phyloP scores from a whole-genome alignment of 139 green algal species.

The Edaphochlamys debaryana region DNA sequence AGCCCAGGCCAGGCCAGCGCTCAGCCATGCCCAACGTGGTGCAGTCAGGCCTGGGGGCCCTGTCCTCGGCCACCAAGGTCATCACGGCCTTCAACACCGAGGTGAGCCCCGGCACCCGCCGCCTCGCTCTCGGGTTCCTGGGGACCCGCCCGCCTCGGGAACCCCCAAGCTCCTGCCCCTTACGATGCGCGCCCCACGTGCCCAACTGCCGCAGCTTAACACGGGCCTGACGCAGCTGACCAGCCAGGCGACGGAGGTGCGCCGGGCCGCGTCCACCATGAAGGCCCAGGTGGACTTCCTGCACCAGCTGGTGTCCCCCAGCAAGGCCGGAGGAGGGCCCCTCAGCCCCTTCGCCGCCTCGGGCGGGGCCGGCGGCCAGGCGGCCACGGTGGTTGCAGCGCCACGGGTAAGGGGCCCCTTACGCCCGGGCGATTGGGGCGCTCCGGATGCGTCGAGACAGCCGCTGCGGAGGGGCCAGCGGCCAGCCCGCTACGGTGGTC shows the following conservation, averaged over 20 bases:
- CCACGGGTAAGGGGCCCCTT: too few species aligned
- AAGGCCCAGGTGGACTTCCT: constrained; percentile 15
- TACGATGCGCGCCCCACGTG: too few species aligned
- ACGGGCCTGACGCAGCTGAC: constrained; percentile 24
- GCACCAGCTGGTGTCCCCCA: constrained; percentile 1
- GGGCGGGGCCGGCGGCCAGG: too few species aligned
- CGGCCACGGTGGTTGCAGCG: too few species aligned
- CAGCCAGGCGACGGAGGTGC: constrained; percentile 15
- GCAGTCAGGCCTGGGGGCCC: not conserved
- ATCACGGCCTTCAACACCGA: constrained; percentile 2
- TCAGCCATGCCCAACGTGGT: not conserved
- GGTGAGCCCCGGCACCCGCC: not conserved
- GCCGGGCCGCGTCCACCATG: not conserved
- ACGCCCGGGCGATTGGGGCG: too few species aligned
- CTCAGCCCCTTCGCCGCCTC: too few species aligned
- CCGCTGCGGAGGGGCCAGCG: too few species aligned
- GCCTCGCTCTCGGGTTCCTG: too few species aligned
- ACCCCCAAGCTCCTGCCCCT: too few species aligned
- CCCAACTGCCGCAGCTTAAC: constrained; percentile 34
- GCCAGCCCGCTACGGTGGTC: too few species aligned
- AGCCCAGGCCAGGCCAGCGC: not conserved
- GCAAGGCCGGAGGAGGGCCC: not conserved
- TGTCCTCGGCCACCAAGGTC: constrained; percentile 10
- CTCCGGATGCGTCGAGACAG: too few species aligned
- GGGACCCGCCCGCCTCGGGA: too few species aligned